Percentiles rank a stretch among this genome's conserved stretches.
Evolutionary conservation across 2,329 filamentous ascomycete genomes (phyloP).

Genomic region (Neofusicoccum ribis): DNA sequence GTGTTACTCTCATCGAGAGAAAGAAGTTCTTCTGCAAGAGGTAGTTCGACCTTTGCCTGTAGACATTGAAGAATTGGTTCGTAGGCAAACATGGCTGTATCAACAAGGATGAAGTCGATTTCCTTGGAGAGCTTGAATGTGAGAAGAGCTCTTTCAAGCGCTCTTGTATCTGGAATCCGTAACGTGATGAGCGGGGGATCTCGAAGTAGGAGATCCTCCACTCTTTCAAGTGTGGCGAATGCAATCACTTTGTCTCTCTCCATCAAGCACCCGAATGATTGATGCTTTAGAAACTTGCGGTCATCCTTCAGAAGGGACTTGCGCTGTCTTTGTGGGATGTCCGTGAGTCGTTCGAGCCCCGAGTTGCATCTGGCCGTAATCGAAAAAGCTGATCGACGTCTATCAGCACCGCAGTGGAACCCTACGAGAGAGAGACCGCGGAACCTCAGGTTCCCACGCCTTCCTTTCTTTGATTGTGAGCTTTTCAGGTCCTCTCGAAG

Average conservation of each 20-base stretch:
- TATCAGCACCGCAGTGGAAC: conserved; percentile 39
- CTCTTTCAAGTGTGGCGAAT: conserved; percentile 60
- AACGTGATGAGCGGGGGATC: conserved; percentile 52
- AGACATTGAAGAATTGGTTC: conserved; percentile 65
- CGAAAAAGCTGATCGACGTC: conserved; percentile 17
- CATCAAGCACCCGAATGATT: conserved; percentile 63
- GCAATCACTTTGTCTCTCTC: conserved; percentile 53
- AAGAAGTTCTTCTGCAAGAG: conserved; percentile 58
- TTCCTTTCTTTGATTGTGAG: conserved; percentile 47
- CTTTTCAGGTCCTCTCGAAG: conserved; percentile 62
- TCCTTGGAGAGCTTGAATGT: conserved; percentile 37
- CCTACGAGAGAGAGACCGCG: conserved; percentile 39
- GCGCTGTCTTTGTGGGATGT: conserved; percentile 31
- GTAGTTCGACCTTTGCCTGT: conserved; percentile 56
- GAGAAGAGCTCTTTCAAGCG: conserved; percentile 50
- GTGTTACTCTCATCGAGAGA: conserved; percentile 22
- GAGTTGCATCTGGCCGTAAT: conserved; percentile 44
- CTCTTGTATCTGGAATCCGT: conserved; percentile 50
- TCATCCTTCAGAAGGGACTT: conserved; percentile 48
- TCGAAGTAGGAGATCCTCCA: conserved; percentile 46
- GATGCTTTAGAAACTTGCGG: conserved; percentile 58
- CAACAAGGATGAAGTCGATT: conserved; percentile 40
- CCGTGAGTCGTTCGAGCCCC: conserved; percentile 49
- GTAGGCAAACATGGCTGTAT: conserved; percentile 68
- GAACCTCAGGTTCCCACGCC: conserved; percentile 43